Evolutionary conservation across 2,329 filamentous ascomycete species (phyloP), one percentile per base, ranked within the genome.

Genomic region (Xylariaceae sp.): DNA sequence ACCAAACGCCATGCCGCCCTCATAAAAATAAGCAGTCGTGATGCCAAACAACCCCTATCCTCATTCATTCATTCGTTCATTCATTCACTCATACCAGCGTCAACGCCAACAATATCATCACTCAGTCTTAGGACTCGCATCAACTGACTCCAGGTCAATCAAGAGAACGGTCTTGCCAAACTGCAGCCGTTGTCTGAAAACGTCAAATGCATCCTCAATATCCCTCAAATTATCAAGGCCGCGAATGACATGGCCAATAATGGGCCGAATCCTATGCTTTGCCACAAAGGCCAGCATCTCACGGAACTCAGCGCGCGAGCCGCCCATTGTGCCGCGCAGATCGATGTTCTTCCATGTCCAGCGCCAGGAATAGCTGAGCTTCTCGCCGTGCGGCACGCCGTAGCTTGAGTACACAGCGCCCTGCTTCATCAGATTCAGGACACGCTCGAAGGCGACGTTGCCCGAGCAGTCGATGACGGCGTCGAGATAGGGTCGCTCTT

Each of bases 391-490:
- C 77, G 93, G 97, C 93, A 97, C 97, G 62, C 94, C 93, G 72
- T 97, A 97, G 66, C 87, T 80, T 1, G 87, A 83, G 60, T 97
- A 87, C n/a, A 93, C 81, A 57, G 92, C 94, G 4, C 94, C 93
- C 1, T 82, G 74, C 82, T 90, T 92, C 55, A 97, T 77, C 55
- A 96, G 70, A 70, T 79, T 85, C 51, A 80, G 82, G 72, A 86
- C 88, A 44, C 80, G 59, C 13, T 55, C 77, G n/a, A 96, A 82
- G 49, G 96, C 80, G 74, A 95, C 88, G 1, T 91, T 92, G 2
- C 93, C 93, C 0, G 93, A 92, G 1, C 94, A 93, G 74, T 97
- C 94, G 65, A 97, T 82, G 52, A 97, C 87, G 17, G 88, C 87
- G 74, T 97, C 94, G 5, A 94, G 70, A 64, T 81, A 89, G 56